Conservation (phyloP, 495 filamentous ascomycete genomes). For the Talaromyces wortmannii region DNA sequence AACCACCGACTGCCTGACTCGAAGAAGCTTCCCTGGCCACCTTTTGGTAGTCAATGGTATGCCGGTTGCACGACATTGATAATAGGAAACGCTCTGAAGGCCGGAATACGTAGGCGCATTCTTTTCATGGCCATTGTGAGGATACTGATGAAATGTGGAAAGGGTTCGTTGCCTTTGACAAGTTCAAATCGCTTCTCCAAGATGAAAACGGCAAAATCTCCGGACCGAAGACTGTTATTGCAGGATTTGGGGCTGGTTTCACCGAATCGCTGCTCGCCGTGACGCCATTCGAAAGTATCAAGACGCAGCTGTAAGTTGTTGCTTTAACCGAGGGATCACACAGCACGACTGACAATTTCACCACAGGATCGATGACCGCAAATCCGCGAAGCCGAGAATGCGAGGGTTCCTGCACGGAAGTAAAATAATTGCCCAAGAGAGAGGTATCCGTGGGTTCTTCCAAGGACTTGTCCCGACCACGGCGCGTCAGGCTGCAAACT, state of each 20-base stretch:
- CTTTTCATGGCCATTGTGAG: not conserved
- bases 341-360: not conserved
- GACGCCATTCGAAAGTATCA: slow-evolving; percentile 96
- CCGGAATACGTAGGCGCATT: slow-evolving; percentile 69
- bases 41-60: slow-evolving; percentile 93
- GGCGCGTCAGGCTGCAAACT: slow-evolving; percentile 90
- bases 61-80: slow-evolving; percentile 96
- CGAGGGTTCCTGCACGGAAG: slow-evolving; percentile 89
- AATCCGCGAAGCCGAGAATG: slow-evolving; percentile 78
- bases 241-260: slow-evolving; percentile 89
- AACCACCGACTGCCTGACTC: slow-evolving; percentile 75
- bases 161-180: slow-evolving; percentile 96
- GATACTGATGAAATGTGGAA: slow-evolving; percentile 3
- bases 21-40: slow-evolving; percentile 91
- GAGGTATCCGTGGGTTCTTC: slow-evolving; percentile 88
- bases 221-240: slow-evolving; percentile 83
- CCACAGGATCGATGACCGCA: slow-evolving; percentile 85
- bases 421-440: slow-evolving; percentile 76
- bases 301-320: slow-evolving; percentile 67
- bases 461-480: slow-evolving; percentile 95
- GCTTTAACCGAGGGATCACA: not conserved
- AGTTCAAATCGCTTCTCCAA: slow-evolving; percentile 74
- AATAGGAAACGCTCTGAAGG: slow-evolving; percentile 93
- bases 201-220: slow-evolving; percentile 86
- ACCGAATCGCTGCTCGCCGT: slow-evolving; percentile 92